Evolutionary conservation across 192 early-diverging fungal genomes (phyloP).

Genomic region (Ambispora gerdemannii): DNA sequence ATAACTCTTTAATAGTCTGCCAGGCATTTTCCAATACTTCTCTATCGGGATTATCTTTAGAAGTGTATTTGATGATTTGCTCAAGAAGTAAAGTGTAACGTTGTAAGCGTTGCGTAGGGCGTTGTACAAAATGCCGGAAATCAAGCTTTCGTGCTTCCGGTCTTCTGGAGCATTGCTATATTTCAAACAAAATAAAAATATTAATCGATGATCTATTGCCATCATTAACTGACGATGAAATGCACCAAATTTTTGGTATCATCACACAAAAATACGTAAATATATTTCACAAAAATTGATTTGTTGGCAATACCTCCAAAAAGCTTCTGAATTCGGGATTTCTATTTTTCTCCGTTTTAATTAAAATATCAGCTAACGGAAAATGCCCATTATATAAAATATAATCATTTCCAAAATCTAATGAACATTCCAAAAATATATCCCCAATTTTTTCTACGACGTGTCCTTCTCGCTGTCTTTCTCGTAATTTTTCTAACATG

Average conservation of each 20-base stretch:
- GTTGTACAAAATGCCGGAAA: constrained; percentile 38
- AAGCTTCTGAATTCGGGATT: constrained; percentile 72
- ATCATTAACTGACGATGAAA: too few relatives aligned
- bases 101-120: constrained; percentile 72
- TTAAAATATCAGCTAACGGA: constrained; percentile 65
- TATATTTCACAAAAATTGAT: too few relatives aligned
- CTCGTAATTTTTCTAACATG: constrained; percentile 52
- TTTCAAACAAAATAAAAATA: too few relatives aligned
- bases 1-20: constrained; percentile 52
- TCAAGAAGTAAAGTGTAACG: constrained; percentile 74
- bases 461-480: constrained; percentile 60
- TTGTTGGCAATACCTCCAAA: constrained; percentile 60
- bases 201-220: too few relatives aligned
- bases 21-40: constrained; percentile 57
- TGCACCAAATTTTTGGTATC: too few relatives aligned
- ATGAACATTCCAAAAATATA: constrained; percentile 63
- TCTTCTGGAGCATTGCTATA: constrained; percentile 34
- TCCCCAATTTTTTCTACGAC: constrained; percentile 83
- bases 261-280: too few relatives aligned
- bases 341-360: constrained; percentile 64
- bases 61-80: constrained; percentile 66
- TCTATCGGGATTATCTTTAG: constrained; percentile 64
- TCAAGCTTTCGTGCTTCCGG: constrained; percentile 37
- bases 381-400: constrained; percentile 79
- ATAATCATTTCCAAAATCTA: constrained; percentile 64